These are phyloP conservation scores for Waltergamsia citrina DNA, from an alignment of 2,329 filamentous ascomycete genomes.

Conservation along the genomic window DNA sequence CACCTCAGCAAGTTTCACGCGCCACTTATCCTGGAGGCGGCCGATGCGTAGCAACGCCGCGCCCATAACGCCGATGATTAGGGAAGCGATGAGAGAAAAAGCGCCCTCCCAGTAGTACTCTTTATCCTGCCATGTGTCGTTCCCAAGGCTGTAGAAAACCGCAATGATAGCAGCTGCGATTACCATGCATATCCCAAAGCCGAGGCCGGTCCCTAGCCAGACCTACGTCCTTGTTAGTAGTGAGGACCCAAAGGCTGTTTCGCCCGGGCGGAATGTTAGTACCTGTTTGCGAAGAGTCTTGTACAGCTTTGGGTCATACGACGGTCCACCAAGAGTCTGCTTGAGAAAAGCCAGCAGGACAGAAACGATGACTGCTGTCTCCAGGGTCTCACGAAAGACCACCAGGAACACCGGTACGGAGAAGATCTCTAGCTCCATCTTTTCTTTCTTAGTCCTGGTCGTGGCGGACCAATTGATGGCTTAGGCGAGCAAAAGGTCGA, in stretches of 20 bases:
- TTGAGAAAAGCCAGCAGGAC: slow-evolving; percentile 77
- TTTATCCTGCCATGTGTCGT: slow-evolving; percentile 54
- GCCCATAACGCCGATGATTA: slow-evolving; percentile 78
- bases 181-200: slow-evolving; percentile 54
- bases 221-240: slow-evolving; percentile 24
- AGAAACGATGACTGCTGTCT: slow-evolving; percentile 77
- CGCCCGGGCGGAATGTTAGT: neutral
- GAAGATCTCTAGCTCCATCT: slow-evolving; percentile 61
- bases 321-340: slow-evolving; percentile 54
- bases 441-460: too few species aligned
- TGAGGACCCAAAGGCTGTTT: neutral
- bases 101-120: slow-evolving; percentile 77
- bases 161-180: slow-evolving; percentile 62
- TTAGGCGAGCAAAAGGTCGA: neutral
- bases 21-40: slow-evolving; percentile 82
- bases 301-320: slow-evolving; percentile 46
- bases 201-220: slow-evolving; percentile 57
- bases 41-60: slow-evolving; percentile 70
- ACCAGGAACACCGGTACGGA: slow-evolving; percentile 82
- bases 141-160: slow-evolving; percentile 59
- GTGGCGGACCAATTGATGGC: too few species aligned
- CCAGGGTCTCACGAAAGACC: slow-evolving; percentile 76
- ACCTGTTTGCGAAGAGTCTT: slow-evolving; percentile 55
- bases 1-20: slow-evolving; percentile 66
- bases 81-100: slow-evolving; percentile 62